Evolutionary conservation across 1,284 basidiomycete genomes (phyloP).

Genomic region (Melampsora occidentalis): DNA sequence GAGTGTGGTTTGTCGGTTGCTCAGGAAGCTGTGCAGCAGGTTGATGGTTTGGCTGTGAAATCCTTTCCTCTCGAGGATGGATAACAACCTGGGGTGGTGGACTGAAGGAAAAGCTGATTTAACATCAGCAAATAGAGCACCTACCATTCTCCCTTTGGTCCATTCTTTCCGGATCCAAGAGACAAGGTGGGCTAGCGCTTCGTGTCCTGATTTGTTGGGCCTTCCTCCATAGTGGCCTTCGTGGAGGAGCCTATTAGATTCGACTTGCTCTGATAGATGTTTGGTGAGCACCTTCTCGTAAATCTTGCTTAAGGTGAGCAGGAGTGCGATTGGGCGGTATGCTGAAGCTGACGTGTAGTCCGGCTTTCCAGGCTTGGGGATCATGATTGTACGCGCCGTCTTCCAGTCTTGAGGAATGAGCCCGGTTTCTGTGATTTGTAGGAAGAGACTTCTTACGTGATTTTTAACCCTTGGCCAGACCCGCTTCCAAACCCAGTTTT

Average conservation of each 20-base stretch:
- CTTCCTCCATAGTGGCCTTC: too few species aligned
- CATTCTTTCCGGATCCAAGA: background rate
- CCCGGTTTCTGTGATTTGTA: background rate
- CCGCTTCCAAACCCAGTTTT: too few species aligned
- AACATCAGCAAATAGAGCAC: background rate
- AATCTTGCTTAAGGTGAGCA: background rate
- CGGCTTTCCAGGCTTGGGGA: background rate
- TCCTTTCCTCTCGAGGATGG: background rate
- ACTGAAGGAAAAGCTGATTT: background rate
- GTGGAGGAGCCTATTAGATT: too few species aligned
- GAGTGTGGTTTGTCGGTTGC: background rate
- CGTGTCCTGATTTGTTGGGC: too few species aligned
- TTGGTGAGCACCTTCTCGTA: too few species aligned
- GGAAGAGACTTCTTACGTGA: too few species aligned
- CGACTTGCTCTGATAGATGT: too few species aligned
- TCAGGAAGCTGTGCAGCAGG: background rate
- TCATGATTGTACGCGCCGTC: background rate
- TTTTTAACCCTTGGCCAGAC: too few species aligned
- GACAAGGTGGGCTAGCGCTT: background rate
- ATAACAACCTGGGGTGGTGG: background rate
- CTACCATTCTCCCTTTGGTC: background rate
- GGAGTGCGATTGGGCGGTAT: background rate
- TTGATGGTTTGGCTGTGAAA: background rate
- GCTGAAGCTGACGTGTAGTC: background rate
- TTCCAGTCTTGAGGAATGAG: conserved; percentile 5